Evolutionary conservation across 805 yeast species (phyloP), one percentile per base, ranked within the genome.

Genomic region (Candida caryicola): DNA sequence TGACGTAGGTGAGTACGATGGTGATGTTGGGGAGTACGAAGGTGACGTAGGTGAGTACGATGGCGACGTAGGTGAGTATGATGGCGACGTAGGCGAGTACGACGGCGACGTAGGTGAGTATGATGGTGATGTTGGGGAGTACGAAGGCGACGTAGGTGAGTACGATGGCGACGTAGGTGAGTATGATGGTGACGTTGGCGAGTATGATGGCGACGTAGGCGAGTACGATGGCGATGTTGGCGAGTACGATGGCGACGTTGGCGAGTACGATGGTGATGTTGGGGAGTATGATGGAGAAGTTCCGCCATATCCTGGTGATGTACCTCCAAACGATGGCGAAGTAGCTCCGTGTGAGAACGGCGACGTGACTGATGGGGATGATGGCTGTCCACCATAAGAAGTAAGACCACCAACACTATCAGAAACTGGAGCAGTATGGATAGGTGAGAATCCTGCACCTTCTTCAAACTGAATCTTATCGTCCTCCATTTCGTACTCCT

Each of bases 391-490:
- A 45, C 93, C 90, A 55, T 88, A 88, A 44, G 87, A 89, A 7
- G 95, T 86, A 51, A 88, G 83, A 4, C 95, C 95, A 40, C 95
- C 95, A 23, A 82, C 73, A 38, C 73, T 71, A 40, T 81, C 88
- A 41, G 85, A 89, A 31, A 77, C 76, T 37, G 82, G 76, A 50
- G 96, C 95, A 23, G 96, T 79, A 44, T 89, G 93, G 60, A 93
- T 73, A 39, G 99, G 99, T 34, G 99, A 93, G 73, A 93, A 93
- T 52, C 86, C 87, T 25, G 83, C 80, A 47, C 84, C 88, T 50
- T 82, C 90, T 46, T 79, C 82, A 41, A 64, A 73, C 45, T 74
- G 74, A 46, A 74, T 68, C 55, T 81, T 81, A 43, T 82, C 78
- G 54, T 81, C 85, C 44, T 67, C 71, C 71, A 66, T 64, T 38